A percentile compares a stretch with the other conserved stretches of the same genome.
Evolutionary conservation across 2,329 filamentous ascomycete species (phyloP).

Genomic region (Fusarium sp.): DNA sequence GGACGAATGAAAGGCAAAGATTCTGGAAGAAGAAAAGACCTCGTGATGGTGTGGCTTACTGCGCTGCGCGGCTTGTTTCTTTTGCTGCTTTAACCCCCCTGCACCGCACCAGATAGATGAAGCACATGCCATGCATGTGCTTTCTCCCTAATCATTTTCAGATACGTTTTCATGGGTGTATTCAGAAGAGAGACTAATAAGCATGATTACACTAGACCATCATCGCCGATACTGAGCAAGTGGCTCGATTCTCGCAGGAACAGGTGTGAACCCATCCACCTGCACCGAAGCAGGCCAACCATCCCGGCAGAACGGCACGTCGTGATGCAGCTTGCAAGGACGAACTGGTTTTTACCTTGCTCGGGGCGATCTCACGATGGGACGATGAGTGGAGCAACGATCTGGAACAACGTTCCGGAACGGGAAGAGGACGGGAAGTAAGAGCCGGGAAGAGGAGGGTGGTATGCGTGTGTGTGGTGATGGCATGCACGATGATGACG

Average conservation of each 20-base stretch:
- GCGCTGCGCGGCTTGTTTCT: slow-evolving; percentile 44
- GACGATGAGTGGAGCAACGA: slow-evolving; percentile 23
- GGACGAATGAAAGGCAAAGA: slow-evolving; percentile 5
- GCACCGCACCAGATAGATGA: slow-evolving; percentile 45
- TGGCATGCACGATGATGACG: slow-evolving; percentile 42
- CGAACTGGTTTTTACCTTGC: slow-evolving; percentile 9
- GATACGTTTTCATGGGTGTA: slow-evolving; percentile 38
- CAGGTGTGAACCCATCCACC: slow-evolving; percentile 12
- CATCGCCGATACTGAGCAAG: slow-evolving; percentile 50
- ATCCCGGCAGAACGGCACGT: slow-evolving; percentile 34
- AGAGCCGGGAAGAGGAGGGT: slow-evolving; percentile 13
- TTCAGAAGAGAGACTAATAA: slow-evolving; percentile 55
- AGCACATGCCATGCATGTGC: slow-evolving; percentile 38
- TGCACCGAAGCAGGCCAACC: slow-evolving; percentile 9
- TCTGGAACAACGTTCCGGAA: slow-evolving; percentile 18
- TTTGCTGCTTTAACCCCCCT: slow-evolving; percentile 31
- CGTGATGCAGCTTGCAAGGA: slow-evolving; percentile 16
- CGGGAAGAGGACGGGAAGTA: slow-evolving; percentile 12
- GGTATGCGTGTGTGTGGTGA: slow-evolving; percentile 11
- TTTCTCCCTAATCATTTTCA: slow-evolving; percentile 26
- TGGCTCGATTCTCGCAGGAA: slow-evolving; percentile 28
- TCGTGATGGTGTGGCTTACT: slow-evolving; percentile 29
- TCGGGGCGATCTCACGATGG: slow-evolving; percentile 7
- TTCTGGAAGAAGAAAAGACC: slow-evolving; percentile 20
- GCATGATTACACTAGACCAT: slow-evolving; percentile 56